Evolutionary conservation across 139 green algal genomes (phyloP).

Genomic region (Astrephomene gubernaculifera): DNA sequence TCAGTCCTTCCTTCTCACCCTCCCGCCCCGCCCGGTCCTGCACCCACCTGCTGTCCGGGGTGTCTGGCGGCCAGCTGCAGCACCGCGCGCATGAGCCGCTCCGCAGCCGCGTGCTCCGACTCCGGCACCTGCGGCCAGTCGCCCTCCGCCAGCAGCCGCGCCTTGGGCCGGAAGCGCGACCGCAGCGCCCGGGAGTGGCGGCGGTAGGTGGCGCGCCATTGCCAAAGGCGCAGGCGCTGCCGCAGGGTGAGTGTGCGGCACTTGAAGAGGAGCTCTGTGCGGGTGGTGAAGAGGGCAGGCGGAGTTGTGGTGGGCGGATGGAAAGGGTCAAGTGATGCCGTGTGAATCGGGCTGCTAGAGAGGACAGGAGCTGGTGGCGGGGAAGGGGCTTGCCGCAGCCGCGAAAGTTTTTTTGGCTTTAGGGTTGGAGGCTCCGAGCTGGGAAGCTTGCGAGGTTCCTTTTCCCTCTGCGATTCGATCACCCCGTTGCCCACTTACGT

Average conservation of each 20-base stretch:
- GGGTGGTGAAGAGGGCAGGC: neutral
- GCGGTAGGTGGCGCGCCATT: constrained; percentile 12
- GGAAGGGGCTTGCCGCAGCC: no score
- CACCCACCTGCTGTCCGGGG: constrained; percentile 9
- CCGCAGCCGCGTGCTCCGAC: neutral
- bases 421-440: neutral
- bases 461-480: neutral
- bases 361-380: neutral
- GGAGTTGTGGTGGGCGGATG: neutral
- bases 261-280: constrained; percentile 24
- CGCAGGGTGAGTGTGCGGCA: neutral
- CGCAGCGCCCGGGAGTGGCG: constrained; percentile 3
- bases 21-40: neutral
- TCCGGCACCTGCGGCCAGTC: constrained; percentile 18
- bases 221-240: constrained; percentile 5
- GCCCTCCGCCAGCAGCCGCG: neutral
- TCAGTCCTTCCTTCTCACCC: no score
- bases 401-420: neutral
- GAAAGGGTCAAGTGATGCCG: neutral
- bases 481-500: neutral
- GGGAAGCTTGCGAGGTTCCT: neutral
- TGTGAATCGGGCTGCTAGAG: neutral
- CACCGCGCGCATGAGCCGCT: neutral
- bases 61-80: constrained; percentile 4
- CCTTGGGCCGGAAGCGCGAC: neutral